Evolutionary conservation across 305 asterid species (phyloP).

Genomic region (Fraxinus paxiana): DNA sequence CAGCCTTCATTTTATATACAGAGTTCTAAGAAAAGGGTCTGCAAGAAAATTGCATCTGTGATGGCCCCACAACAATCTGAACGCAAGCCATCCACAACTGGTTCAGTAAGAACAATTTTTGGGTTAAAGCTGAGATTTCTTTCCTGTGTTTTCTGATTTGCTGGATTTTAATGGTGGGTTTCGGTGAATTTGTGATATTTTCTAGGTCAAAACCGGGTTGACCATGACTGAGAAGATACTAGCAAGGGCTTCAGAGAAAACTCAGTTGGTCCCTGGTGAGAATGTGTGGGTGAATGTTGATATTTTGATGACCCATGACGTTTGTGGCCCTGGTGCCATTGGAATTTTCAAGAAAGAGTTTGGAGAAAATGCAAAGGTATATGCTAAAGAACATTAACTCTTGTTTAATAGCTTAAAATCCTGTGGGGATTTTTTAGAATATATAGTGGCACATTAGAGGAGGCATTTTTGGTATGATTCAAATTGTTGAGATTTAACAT

Average conservation of each 20-base stretch:
- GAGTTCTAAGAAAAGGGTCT: slow-evolving; percentile 40
- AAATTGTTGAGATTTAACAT: background rate
- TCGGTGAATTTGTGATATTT: slow-evolving; percentile 8
- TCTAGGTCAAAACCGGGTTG: slow-evolving; percentile 78
- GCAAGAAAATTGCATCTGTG: slow-evolving; percentile 56
- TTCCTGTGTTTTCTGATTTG: background rate
- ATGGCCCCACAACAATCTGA: slow-evolving; percentile 78
- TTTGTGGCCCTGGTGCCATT: slow-evolving; percentile 73
- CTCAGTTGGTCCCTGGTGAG: slow-evolving; percentile 77
- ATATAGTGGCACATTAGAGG: background rate
- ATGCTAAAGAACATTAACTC: background rate
- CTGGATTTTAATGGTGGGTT: slow-evolving; percentile 18
- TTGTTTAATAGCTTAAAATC: background rate
- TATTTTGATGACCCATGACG: slow-evolving; percentile 91
- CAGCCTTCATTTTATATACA: slow-evolving; percentile 38
- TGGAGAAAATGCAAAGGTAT: slow-evolving; percentile 76
- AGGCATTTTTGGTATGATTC: slow-evolving; percentile 4
- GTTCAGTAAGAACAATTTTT: slow-evolving; percentile 48
- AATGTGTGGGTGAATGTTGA: slow-evolving; percentile 84
- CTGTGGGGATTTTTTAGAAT: background rate
- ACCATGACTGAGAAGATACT: slow-evolving; percentile 92
- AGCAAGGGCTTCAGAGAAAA: slow-evolving; percentile 76
- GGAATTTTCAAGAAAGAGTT: slow-evolving; percentile 86
- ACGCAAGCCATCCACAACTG: slow-evolving; percentile 72
- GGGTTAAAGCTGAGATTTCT: slow-evolving; percentile 8